These are phyloP conservation scores for Backusella parvicylindrica DNA, from an alignment of 192 early-diverging fungal genomes.

Conservation along the genomic window DNA sequence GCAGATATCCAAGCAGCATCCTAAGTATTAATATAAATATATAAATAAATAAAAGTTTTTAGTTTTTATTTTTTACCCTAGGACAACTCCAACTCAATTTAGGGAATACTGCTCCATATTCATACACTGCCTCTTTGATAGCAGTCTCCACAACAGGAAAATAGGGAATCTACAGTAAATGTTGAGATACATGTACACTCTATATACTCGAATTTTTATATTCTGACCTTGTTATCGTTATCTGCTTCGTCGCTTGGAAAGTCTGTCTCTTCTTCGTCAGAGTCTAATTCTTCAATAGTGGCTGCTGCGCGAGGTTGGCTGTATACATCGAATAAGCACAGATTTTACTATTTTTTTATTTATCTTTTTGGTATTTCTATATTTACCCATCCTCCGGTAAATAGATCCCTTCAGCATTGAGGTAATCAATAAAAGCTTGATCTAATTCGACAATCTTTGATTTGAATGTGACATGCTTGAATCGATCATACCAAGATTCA, in stretches of 20 bases:
- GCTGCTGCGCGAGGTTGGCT: constrained; percentile 31
- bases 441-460: constrained; percentile 73
- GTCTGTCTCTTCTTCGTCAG: constrained; percentile 30
- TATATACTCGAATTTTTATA: not conserved
- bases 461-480: constrained; percentile 65
- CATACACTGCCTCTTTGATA: not conserved
- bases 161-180: not conserved
- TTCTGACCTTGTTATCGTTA: constrained; percentile 11
- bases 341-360: not conserved
- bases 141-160: not conserved
- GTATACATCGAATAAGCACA: not conserved
- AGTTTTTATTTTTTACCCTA: constrained; percentile 41
- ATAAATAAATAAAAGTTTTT: not conserved
- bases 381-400: constrained; percentile 67
- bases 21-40: not conserved
- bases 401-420: constrained; percentile 82
- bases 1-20: constrained; percentile 91
- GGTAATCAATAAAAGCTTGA: constrained; percentile 77
- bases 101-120: constrained; percentile 38
- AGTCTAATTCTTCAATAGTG: constrained; percentile 28
- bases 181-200: not conserved
- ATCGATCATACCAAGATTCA: constrained; percentile 74
- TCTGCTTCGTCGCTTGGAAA: constrained; percentile 28
- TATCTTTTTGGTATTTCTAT: not conserved
- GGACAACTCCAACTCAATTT: constrained; percentile 97